Base-by-base conservation (phyloP, 345 rosid species). In the Euphorbia lathyris region DNA sequence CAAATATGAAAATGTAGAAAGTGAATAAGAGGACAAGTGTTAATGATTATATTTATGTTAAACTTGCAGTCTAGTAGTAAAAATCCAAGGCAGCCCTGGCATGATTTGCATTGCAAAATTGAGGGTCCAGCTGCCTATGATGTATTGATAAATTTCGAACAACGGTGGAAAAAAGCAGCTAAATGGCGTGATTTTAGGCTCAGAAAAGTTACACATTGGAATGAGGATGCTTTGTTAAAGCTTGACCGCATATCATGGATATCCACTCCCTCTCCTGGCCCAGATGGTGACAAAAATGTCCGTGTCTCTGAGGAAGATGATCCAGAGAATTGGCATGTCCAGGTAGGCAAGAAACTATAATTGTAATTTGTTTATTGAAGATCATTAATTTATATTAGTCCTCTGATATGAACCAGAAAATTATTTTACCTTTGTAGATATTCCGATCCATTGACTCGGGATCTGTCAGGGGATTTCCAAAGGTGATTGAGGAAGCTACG, bases 71-170 rank as follows among this genome's bases (percentile, higher is more conserved):
- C 83, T 58, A 45, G 53, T 68, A 55, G 81, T 40, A 67, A 65
- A 72, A 70, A 78, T 70, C 96, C 96, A n/a, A 84, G 96, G 70
- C 87, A 89, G 77, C 92, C 96, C 0, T 89, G 96, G 96, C 96
- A 89, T 69, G 96, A 89, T 73, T 52, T 86, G 52, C 96, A 89
- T 63, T 89, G 91, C 76, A 89, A 83, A 74, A 74, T 89, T 25
- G 96, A 87, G 68, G 92, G 96, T 32, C 87, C 91, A 57, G 96
- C 92, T 66, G 92, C 95, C 48, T 80, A 87, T 63, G 92, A 89
- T 70, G 69, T 87, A 76, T 64, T 85, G 68, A 83, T 70, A 64
- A 89, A 87, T 64, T 89, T 89, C 63, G 90, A 85, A 51, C 92
- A 89, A 78, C 78, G 92, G 77, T 89, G 90, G 90, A 80, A 61